Conservation (phyloP, 495 filamentous ascomycete genomes). For the Endocarpon pusillum region DNA sequence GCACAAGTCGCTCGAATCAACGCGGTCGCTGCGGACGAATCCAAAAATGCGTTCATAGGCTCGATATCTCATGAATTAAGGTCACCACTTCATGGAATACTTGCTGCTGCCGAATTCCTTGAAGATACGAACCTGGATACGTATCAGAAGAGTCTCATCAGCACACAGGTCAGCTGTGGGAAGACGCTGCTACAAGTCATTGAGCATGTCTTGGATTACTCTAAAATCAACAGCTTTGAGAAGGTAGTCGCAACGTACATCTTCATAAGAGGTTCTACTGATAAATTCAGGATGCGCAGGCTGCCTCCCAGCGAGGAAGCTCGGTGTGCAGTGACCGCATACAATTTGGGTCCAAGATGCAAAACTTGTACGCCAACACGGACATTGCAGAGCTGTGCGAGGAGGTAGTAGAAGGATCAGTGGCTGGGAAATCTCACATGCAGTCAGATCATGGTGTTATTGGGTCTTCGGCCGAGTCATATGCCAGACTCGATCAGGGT, state of each 20-base stretch:
- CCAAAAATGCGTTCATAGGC: constrained; percentile 61
- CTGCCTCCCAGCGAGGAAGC: no score
- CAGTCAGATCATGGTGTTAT: no score
- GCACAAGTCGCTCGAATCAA: constrained; percentile 47
- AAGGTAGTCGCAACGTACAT: no score
- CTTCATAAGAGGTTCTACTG: constrained; percentile 1
- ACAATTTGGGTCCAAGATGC: not conserved
- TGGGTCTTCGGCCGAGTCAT: constrained; percentile 15
- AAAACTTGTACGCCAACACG: constrained; percentile 8
- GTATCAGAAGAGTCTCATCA: constrained; percentile 30
- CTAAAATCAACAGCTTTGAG: constrained; percentile 31
- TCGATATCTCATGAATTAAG: constrained; percentile 58
- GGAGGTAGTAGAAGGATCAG: constrained; percentile 30
- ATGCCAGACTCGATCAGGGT: constrained; percentile 14
- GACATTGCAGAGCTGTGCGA: constrained; percentile 21
- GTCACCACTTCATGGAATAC: constrained; percentile 44
- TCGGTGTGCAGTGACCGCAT: not conserved
- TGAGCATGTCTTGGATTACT: constrained; percentile 43
- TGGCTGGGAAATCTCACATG: no score
- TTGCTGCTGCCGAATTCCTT: constrained; percentile 42
- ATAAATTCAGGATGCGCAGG: no score
- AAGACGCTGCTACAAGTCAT: constrained; percentile 48
- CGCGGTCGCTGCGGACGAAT: constrained; percentile 37
- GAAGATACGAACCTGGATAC: constrained; percentile 29
- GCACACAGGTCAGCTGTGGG: constrained; percentile 42